Base-by-base conservation (phyloP, 768 basidiomycete genomes). In the Cystobasidium ongulense region DNA sequence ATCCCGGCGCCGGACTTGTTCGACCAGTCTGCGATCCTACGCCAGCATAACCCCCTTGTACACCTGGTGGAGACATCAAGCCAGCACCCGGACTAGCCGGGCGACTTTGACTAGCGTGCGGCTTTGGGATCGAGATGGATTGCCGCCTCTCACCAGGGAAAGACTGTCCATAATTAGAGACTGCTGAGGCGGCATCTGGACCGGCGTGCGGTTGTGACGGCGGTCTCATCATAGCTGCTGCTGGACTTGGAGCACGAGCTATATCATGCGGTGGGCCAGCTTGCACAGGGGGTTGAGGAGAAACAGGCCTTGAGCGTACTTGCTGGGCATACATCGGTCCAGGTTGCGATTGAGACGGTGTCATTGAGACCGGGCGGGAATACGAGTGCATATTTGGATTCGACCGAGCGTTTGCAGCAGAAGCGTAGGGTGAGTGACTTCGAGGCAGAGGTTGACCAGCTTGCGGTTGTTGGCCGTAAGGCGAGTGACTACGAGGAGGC, bases 131-230 rank as follows among this genome's bases (percentile, higher is more conserved):
- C 1, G 75, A 43, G 11, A 72, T 59, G 1, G 75, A 71, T 27
- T 50, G 33, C 15, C 75, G 70, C 10, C 80, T 72, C 80, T 96
- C 94, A 1, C 92, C 93, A 7, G 93, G 94, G 79, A 97, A 86
- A 0, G 88, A 86, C 78, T 92, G 91, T 31, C 88, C 86, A 78
- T 97, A 97, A 76, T 87, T 85, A 0, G 84, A 83, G 18, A 92
- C 81, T 15, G 67, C 29, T 27, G 15, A 11, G 23, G 59, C 1
- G n/a, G 62, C 66, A 38, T 64, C 64, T 25, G 53, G 36, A 4
- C 39, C 38, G 23, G 70, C 25, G 3, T 75, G 66, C 15, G 65
- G 43, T 21, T 61, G 25, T 10, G 73, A 46, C 7, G 76, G 74
- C 1, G 76, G 76, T 38, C 74, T 75, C 78, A 79, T 79, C 74